A percentile compares a stretch with the other conserved stretches of the same genome.
These are phyloP conservation scores for Myrmaecium sp. DNA, from an alignment of 2,329 filamentous ascomycete genomes.

Conservation along the genomic window DNA sequence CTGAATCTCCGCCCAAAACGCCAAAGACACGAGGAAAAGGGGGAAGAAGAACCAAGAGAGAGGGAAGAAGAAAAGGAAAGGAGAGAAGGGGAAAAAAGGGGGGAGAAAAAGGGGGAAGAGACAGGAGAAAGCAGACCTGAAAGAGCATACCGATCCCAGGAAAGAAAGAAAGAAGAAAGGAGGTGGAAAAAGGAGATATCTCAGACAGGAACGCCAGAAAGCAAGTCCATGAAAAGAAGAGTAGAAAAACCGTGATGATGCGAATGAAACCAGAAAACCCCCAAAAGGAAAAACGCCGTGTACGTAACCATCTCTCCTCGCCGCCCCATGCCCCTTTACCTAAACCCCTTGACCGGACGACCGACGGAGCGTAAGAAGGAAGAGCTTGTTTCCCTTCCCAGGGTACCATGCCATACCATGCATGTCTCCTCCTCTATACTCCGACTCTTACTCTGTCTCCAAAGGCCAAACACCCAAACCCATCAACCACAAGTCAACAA, in stretches of 20 bases:
- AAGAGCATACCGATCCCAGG: slow-evolving; percentile 2
- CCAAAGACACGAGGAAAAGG: no score
- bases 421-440: not conserved
- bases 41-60: no score
- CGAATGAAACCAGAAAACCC: not conserved
- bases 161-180: slow-evolving; percentile 2
- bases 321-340: no score
- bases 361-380: not conserved
- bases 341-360: not conserved
- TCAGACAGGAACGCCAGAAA: not conserved
- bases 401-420: not conserved
- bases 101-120: no score
- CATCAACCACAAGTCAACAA: not conserved
- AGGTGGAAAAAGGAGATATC: not conserved
- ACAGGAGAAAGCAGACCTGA: slow-evolving; percentile 1
- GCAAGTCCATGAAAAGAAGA: not conserved
- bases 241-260: not conserved
- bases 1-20: no score
- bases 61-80: no score
- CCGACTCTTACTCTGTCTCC: not conserved
- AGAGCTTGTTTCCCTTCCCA: not conserved
- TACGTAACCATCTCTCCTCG: no score
- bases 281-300: no score
- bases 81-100: no score
- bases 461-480: not conserved